These are phyloP conservation scores for Andalucia godoyi DNA, from an alignment of 78 protist species.

Conservation along the genomic window DNA sequence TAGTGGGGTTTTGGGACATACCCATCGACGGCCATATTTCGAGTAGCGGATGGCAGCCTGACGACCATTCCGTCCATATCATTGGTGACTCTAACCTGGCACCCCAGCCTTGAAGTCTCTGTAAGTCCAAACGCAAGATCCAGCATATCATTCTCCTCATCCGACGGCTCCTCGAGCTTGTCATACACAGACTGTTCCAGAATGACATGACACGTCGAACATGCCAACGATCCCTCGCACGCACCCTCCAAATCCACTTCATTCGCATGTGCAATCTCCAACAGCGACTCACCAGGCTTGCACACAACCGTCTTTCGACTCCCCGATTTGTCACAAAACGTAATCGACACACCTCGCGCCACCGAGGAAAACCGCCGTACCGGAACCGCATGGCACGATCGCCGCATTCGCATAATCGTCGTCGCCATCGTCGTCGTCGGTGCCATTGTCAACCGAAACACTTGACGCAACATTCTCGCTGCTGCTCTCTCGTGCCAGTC, in stretches of 20 bases:
- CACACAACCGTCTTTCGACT: too few species aligned
- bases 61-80: constrained; percentile 11
- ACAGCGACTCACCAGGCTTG: constrained; percentile 11
- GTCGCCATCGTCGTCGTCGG: too few species aligned
- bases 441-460: too few species aligned
- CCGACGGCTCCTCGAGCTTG: constrained; percentile 15
- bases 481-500: too few species aligned
- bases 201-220: constrained; percentile 34
- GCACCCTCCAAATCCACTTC: constrained; percentile 25
- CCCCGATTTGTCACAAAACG: too few species aligned
- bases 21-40: constrained; percentile 53
- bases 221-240: constrained; percentile 31
- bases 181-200: constrained; percentile 3
- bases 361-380: too few species aligned
- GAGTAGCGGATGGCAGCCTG: constrained; percentile 26
- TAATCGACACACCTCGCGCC: too few species aligned
- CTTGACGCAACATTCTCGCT: too few species aligned
- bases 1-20: constrained; percentile 45
- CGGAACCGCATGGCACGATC: too few species aligned
- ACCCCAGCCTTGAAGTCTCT: constrained; percentile 10
- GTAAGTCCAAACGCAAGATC: constrained; percentile 23
- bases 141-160: constrained; percentile 36
- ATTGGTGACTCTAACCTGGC: constrained; percentile 15
- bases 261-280: constrained; percentile 19
- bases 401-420: too few species aligned